phyloP scores from a whole-genome alignment of 306 rosid species.

The Quercus rubra region DNA sequence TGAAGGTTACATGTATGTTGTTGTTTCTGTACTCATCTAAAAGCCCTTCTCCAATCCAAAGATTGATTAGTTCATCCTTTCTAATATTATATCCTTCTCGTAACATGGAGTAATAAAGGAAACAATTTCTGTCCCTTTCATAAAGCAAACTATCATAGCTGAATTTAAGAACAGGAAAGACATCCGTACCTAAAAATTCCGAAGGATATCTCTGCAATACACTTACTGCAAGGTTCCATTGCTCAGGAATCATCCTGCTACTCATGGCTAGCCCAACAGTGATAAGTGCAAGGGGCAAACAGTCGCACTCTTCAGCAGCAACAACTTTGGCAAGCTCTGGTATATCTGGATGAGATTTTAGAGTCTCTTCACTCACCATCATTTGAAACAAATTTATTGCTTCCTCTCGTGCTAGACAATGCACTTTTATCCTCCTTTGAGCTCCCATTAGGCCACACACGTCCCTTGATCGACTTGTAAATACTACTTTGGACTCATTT shows the following conservation, averaged over 20 bases:
- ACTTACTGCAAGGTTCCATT: background rate
- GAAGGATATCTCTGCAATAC: background rate
- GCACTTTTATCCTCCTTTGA: too few species aligned
- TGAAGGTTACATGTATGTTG: background rate
- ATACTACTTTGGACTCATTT: too few species aligned
- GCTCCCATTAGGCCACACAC: too few species aligned
- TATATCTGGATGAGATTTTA: background rate
- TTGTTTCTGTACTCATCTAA: too few species aligned
- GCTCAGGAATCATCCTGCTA: background rate
- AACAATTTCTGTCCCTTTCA: slow-evolving; percentile 1
- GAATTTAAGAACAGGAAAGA: slow-evolving; percentile 5
- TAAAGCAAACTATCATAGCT: slow-evolving; percentile 16
- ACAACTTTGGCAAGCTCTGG: background rate
- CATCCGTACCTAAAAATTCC: background rate
- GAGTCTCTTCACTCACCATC: slow-evolving; percentile 8
- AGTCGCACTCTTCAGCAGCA: background rate
- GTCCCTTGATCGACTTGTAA: too few species aligned
- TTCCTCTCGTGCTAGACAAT: too few species aligned
- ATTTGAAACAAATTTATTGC: too few species aligned
- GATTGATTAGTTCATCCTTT: background rate
- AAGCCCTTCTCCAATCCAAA: slow-evolving; percentile 9
- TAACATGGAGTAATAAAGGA: slow-evolving; percentile 15
- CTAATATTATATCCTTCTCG: slow-evolving; percentile 1
- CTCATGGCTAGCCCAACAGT: slow-evolving; percentile 21
- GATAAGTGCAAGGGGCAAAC: slow-evolving; percentile 24